These are phyloP conservation scores for Cryphonectria carpinicola DNA, from an alignment of 2,329 filamentous ascomycete genomes.

Conservation along the genomic window DNA sequence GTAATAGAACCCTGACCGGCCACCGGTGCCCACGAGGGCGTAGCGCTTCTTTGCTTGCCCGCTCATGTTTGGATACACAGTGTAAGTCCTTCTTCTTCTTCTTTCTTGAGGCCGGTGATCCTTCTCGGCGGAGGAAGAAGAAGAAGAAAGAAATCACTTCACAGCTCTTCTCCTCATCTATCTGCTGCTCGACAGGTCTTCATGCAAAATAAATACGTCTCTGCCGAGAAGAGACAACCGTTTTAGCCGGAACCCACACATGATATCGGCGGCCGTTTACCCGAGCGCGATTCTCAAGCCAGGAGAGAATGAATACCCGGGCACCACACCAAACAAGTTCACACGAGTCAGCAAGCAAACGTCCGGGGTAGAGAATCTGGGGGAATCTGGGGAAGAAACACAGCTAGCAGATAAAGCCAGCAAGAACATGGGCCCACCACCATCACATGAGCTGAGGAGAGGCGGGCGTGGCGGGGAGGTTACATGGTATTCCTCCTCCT, in stretches of 20 bases:
- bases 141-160: background rate
- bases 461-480: too few relatives aligned
- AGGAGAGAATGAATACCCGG: background rate
- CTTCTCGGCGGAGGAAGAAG: background rate
- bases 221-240: background rate
- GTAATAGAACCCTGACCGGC: constrained; percentile 65
- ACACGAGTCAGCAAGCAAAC: background rate
- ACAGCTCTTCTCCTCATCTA: background rate
- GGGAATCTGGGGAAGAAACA: background rate
- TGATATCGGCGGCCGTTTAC: constrained; percentile 28
- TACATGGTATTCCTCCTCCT: background rate
- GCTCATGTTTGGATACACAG: background rate
- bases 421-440: background rate
- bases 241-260: constrained; percentile 11
- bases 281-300: constrained; percentile 12
- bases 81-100: background rate
- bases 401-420: background rate
- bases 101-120: background rate
- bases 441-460: background rate
- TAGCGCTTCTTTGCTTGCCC: constrained; percentile 46
- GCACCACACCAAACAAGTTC: background rate
- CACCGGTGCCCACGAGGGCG: constrained; percentile 62
- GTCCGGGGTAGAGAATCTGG: background rate
- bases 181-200: background rate
- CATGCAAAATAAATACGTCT: background rate